These are phyloP conservation scores for Aspergillus indologenus DNA, from an alignment of 495 filamentous ascomycete species.

Conservation along the genomic window DNA sequence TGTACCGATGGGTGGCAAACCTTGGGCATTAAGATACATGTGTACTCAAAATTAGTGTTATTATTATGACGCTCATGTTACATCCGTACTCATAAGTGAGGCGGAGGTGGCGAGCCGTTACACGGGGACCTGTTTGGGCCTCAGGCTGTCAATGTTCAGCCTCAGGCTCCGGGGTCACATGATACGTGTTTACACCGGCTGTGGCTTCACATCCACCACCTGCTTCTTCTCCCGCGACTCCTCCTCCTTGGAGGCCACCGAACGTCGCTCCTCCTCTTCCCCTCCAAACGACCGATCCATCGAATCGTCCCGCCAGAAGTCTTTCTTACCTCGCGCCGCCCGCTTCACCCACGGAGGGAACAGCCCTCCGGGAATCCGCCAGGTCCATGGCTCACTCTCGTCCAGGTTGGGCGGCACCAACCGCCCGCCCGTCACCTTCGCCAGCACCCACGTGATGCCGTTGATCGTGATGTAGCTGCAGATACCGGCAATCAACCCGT, in stretches of 20 bases:
- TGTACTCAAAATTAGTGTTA: no score
- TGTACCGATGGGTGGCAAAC: no score
- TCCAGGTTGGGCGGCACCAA: constrained; percentile 70
- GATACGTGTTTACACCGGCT: background rate
- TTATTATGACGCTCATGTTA: no score
- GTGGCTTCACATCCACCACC: background rate
- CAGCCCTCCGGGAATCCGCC: constrained; percentile 62
- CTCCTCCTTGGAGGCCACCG: background rate
- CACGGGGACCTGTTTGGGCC: no score
- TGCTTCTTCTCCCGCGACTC: background rate
- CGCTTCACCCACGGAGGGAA: constrained; percentile 67
- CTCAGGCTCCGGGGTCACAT: background rate
- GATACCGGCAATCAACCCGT: constrained; percentile 77
- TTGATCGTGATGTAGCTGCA: constrained; percentile 71
- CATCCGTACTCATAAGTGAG: no score
- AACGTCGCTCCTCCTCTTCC: background rate
- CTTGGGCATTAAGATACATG: no score
- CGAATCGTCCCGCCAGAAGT: constrained; percentile 58
- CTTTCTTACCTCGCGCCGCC: constrained; percentile 58
- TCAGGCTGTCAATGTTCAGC: background rate
- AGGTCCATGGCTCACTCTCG: constrained; percentile 72
- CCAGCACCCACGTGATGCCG: constrained; percentile 59
- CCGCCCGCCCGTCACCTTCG: constrained; percentile 59
- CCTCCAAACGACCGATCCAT: constrained; percentile 10
- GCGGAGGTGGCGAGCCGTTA: no score